Evolutionary conservation across 1,284 basidiomycete species (phyloP).

Genomic region (Cryptococcus jaspeensis): DNA sequence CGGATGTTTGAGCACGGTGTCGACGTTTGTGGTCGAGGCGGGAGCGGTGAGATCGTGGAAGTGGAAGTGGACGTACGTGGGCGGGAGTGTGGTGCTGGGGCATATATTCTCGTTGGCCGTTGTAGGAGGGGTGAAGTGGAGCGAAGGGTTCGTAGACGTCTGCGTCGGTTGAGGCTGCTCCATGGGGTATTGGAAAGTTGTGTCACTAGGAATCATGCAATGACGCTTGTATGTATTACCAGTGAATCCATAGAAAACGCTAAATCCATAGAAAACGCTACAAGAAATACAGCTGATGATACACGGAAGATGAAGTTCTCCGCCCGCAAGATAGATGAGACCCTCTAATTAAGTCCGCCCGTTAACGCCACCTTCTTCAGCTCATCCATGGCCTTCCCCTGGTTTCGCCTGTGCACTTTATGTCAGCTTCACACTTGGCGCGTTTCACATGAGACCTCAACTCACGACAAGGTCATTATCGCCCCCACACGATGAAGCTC

Average conservation of each 20-base stretch:
- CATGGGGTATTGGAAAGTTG: too few relatives aligned
- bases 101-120: conserved; percentile 74
- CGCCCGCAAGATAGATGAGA: too few relatives aligned
- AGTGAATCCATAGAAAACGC: too few relatives aligned
- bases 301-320: too few relatives aligned
- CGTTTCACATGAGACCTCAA: not conserved
- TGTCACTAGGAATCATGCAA: too few relatives aligned
- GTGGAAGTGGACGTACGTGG: conserved; percentile 62
- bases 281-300: too few relatives aligned
- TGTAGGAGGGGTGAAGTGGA: conserved; percentile 69
- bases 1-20: conserved; percentile 90
- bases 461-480: conserved; percentile 40
- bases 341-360: too few relatives aligned
- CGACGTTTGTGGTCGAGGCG: conserved; percentile 86
- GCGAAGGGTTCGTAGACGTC: conserved; percentile 36
- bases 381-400: conserved; percentile 36
- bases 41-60: conserved; percentile 57
- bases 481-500: conserved; percentile 29
- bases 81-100: conserved; percentile 66
- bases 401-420: conserved; percentile 22
- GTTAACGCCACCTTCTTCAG: conserved; percentile 26
- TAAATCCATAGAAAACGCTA: too few relatives aligned
- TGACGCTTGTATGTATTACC: too few relatives aligned
- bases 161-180: conserved; percentile 14
- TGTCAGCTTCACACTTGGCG: not conserved